Base-by-base conservation (phyloP, 176 grass and related monocot genomes). In the Stipa capillata region DNA sequence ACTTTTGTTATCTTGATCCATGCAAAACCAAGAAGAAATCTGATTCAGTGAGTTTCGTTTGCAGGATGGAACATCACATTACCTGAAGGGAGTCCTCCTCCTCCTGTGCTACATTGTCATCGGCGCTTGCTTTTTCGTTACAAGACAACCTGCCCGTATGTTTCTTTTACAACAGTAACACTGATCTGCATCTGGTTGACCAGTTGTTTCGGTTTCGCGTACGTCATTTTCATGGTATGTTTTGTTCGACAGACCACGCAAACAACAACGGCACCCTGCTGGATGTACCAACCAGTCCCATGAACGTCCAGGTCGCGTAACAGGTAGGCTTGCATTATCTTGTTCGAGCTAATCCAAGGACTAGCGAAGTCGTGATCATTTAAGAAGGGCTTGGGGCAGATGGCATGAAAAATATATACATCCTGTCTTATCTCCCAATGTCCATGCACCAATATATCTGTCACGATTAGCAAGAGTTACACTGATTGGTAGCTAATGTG, bases 11-110 rank as follows among this genome's bases (percentile, higher is more conserved):
- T 20, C 24, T 50, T 0, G 4, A 33, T 4, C 6, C 7, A 6
- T 50, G 44, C 4, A 5, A n/a, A 32, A 29, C 42, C 3, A 8
- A 0, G 6, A 35, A 29, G 6, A 0, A n/a, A 4, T 2, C 13
- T 85, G 54, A 79, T 77, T 47, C 3, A 29, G 0, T 2, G 44
- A 7, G 8, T 67, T 58, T 41, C 27, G 41, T 59, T n/a, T 81
- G 42, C 80, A 97, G 95, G 89, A 90, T 75, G 95, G 95, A 45
- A 85, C 77, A 18, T 97, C 95, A 32, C 89, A 97, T 76, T 97
- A 97, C 78, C 77, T 97, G 50, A 97, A 97, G 80, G 95, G 95
- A 50, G 71, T 91, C 27, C 66, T 90, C 66, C 89, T 94, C 34
- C 81, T 97, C 6, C 85, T 97, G 8, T 97, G 89, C 80, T 97